Evolutionary conservation across 2,329 filamentous ascomycete genomes (phyloP), one percentile per base, ranked within the genome.

Genomic region (Talaromyces sp.): DNA sequence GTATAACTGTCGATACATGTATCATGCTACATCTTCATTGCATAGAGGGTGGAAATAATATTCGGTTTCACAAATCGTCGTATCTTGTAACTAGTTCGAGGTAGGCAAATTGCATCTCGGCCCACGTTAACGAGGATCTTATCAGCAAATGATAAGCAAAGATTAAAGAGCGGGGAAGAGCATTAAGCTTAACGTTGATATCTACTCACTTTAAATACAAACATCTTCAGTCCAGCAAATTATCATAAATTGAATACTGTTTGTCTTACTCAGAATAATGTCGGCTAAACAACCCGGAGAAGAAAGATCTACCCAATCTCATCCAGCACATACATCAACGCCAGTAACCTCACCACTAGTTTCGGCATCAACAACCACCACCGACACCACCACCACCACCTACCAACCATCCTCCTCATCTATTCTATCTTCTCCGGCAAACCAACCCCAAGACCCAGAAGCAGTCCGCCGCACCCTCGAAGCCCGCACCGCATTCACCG

Each of bases 401-500:
- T n/a, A 61, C 7, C 64, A 58, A 22, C 22, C 35, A 19, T 43
- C 31, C 22, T 47, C 59, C 2, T 58, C 59, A 22, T 65, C 68
- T 37, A 69, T 69, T 9, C 68, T 67, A 22, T 63, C 72, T 3
- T 74, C 77, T 11, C 7, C 60, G 3, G 24, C 35, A 35, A 35
- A 10, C 14, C 45, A 54, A 19, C 7, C 37, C 14, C 64, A 62
- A 59, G 64, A 62, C 37, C 60, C 54, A n/a, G 64, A 66, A 47
- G 22, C 64, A 50, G 37, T 19, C 3, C 60, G 64, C 66, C 76
- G 74, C 66, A 78, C 79, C 58, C 69, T 71, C 64, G 79, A 82
- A 76, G 80, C 80, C 49, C 73, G 74, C 66, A 70, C 76, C 33
- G 80, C 80, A 27, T 82, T 82, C 71, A 77, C 74, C 13, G 80